Conservation (phyloP, 2,329 filamentous ascomycete genomes). For the Penicillium sp. region DNA sequence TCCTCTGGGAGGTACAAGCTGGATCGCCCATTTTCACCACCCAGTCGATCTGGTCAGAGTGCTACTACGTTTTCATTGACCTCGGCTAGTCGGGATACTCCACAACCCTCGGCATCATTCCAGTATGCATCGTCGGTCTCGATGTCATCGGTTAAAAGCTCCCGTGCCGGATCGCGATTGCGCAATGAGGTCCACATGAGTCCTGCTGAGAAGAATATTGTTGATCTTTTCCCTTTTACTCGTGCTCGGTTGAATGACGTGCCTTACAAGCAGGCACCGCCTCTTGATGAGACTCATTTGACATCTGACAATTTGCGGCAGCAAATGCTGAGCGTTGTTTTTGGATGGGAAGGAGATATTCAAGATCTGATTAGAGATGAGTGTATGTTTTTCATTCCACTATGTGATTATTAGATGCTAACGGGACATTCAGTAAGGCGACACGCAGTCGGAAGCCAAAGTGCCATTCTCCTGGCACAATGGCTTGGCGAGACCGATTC, state of each 20-base stretch:
- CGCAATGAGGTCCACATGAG: constrained; percentile 78
- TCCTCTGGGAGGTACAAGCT: constrained; percentile 47
- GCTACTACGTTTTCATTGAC: constrained; percentile 47
- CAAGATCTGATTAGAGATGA: constrained; percentile 82
- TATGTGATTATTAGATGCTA: constrained; percentile 9
- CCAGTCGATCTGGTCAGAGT: constrained; percentile 43
- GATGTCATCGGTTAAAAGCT: constrained; percentile 45
- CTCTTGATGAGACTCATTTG: constrained; percentile 57
- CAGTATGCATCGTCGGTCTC: constrained; percentile 47
- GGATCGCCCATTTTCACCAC: constrained; percentile 40
- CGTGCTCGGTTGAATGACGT: constrained; percentile 78
- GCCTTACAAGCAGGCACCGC: constrained; percentile 69
- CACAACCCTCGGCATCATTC: constrained; percentile 44
- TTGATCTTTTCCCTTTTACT: constrained; percentile 84
- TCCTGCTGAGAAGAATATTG: constrained; percentile 67
- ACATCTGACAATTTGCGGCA: constrained; percentile 75
- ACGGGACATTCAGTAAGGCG: constrained; percentile 54
- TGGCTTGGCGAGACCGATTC: constrained; percentile 87
- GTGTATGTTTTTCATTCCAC: constrained; percentile 42
- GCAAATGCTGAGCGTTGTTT: constrained; percentile 91
- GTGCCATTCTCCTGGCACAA: constrained; percentile 78
- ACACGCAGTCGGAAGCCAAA: constrained; percentile 70
- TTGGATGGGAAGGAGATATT: constrained; percentile 89
- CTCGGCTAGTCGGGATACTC: constrained; percentile 36
- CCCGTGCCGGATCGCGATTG: constrained; percentile 62